Percentiles rank a stretch among this genome's conserved stretches.
These are phyloP conservation scores for Saxispiralis lemnorum DNA, from an alignment of 495 filamentous ascomycete species.

Conservation along the genomic window DNA sequence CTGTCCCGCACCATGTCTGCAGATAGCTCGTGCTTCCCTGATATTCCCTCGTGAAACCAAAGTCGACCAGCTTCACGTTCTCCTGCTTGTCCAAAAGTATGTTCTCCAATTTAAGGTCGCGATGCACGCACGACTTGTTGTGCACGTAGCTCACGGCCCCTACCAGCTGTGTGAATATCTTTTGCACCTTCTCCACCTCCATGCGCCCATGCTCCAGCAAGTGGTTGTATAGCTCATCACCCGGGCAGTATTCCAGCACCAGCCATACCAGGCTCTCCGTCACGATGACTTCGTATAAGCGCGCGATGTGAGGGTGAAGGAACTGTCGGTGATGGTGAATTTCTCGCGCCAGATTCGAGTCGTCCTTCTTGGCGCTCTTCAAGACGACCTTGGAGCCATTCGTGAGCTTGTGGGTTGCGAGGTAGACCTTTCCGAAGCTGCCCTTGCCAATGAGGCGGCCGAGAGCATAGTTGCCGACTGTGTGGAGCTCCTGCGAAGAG, in stretches of 20 bases:
- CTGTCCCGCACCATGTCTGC: slow-evolving; percentile 93
- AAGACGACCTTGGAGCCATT: slow-evolving; percentile 81
- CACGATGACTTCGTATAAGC: slow-evolving; percentile 92
- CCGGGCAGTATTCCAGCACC: slow-evolving; percentile 89
- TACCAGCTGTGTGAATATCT: slow-evolving; percentile 87
- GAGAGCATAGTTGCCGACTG: slow-evolving; percentile 85
- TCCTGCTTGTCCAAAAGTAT: slow-evolving; percentile 92
- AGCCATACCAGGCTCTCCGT: slow-evolving; percentile 91
- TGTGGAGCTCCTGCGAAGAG: slow-evolving; percentile 73
- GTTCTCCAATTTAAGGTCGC: slow-evolving; percentile 92
- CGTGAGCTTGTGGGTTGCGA: slow-evolving; percentile 90
- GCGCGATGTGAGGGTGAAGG: slow-evolving; percentile 89
- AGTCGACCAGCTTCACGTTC: slow-evolving; percentile 97
- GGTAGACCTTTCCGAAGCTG: slow-evolving; percentile 94
- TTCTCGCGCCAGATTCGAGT: slow-evolving; percentile 85
- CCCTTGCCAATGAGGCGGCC: slow-evolving; percentile 90
- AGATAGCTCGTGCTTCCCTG: slow-evolving; percentile 87
- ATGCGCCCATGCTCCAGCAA: slow-evolving; percentile 72
- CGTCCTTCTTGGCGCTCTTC: slow-evolving; percentile 69
- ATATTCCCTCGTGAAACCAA: slow-evolving; percentile 94
- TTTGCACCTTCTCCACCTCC: slow-evolving; percentile 76
- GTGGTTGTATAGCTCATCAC: slow-evolving; percentile 94
- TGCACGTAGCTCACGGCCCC: slow-evolving; percentile 93
- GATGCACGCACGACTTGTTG: slow-evolving; percentile 86
- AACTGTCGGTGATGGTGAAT: slow-evolving; percentile 98